Evolutionary conservation across 768 basidiomycete species (phyloP).

Genomic region (Leccinum olivaceopallidum): DNA sequence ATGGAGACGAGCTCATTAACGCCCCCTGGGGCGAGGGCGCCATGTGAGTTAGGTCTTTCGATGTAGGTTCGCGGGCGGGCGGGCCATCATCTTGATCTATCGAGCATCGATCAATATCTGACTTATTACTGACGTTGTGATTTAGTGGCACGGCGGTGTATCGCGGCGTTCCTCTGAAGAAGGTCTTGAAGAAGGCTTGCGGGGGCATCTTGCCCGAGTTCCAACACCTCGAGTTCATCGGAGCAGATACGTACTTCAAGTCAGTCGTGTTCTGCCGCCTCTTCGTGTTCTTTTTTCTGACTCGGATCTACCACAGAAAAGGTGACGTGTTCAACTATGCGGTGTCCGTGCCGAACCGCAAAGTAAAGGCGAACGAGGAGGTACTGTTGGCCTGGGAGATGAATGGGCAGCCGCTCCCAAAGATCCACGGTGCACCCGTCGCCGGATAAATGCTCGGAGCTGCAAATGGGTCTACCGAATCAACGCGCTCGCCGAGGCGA

Average conservation of each 20-base stretch:
- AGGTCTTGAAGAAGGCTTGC: constrained; percentile 52
- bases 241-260: constrained; percentile 61
- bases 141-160: constrained; percentile 51
- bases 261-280: constrained; percentile 14
- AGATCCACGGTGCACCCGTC: constrained; percentile 52
- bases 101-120: not conserved
- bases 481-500: constrained; percentile 49
- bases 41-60: constrained; percentile 36
- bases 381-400: constrained; percentile 34
- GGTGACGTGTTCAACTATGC: constrained; percentile 42
- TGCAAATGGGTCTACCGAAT: constrained; percentile 56
- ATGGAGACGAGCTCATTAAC: constrained; percentile 54
- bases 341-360: constrained; percentile 51
- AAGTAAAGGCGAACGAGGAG: constrained; percentile 47
- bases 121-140: not conserved
- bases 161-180: constrained; percentile 53
- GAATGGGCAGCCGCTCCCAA: constrained; percentile 36
- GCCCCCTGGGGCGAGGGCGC: constrained; percentile 56
- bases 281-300: not conserved
- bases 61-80: not conserved
- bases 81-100: not conserved
- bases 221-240: constrained; percentile 54
- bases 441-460: constrained; percentile 53
- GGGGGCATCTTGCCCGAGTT: constrained; percentile 50
- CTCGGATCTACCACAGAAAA: constrained; percentile 33